Evolutionary conservation across 306 rosid genomes (phyloP), one percentile per base, ranked within the genome.

Genomic region (Styphnolobium japonicum): DNA sequence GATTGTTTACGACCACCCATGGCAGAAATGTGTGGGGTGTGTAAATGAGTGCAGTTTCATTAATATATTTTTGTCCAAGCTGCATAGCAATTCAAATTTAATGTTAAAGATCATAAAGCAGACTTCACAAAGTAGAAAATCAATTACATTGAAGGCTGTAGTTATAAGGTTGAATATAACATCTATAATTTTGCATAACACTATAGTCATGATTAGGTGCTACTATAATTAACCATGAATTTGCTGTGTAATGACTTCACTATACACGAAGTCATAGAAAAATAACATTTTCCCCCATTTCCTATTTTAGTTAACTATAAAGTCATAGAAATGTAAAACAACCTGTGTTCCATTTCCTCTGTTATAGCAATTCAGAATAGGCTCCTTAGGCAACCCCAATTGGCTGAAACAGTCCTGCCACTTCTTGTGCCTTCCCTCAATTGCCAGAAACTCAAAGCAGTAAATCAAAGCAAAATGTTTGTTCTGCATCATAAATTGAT

Each of bases 391-490:
- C 87, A 88, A 77, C 3, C 79, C 87, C 80, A 90, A 73, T 55
- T 83, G 74, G 36, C 39, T 55, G 52, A 88, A 86, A 78, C 92
- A 90, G 76, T 51, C 78, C 42, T 82, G 2, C 92, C 92, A 90
- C 7, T 85, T 80, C 72, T 76, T 79, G 6, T 79, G 71, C 42
- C 82, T 86, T 70, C 90, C 90, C n/a, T 88, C 88, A 12, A 88
- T 79, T 57, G 73, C 89, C 62, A 85, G 76, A 79, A 86, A 85
- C 86, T 90, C 89, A 64, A 90, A 78, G 87, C 94, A 90, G 80
- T 36, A 76, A 52, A 90, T 86, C 80, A 90, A 55, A 51, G 84
- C 89, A 79, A 84, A 88, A 45, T 79, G 68, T 78, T 76, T 88
- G 84, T 82, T 71, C 94, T 88, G 88, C 89, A 84, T 65, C 71